Evolutionary conservation across 78 protist genomes (phyloP).

Genomic region (Dictyostelium citrinum): DNA sequence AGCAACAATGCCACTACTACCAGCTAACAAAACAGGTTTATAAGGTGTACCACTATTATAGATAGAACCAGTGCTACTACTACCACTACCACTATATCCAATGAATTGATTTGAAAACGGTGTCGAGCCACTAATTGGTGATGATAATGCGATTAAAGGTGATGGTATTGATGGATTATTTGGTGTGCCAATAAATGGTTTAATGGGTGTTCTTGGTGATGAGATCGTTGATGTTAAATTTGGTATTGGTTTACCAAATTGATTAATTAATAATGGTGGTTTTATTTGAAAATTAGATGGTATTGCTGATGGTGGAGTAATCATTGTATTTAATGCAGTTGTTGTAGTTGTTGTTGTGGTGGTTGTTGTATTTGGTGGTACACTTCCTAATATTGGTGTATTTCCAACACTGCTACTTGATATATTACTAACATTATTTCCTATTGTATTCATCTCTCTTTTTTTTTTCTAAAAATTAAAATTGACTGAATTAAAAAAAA

Average conservation of each 20-base stretch:
- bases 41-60: background rate
- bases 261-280: background rate
- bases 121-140: background rate
- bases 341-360: background rate
- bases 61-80: background rate
- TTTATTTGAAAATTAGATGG: background rate
- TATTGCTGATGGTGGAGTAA: background rate
- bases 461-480: background rate
- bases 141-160: background rate
- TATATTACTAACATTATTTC: background rate
- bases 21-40: background rate
- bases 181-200: background rate
- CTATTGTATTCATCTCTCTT: background rate
- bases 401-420: background rate
- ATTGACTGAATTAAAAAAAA: background rate
- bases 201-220: background rate
- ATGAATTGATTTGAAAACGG: background rate
- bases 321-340: background rate
- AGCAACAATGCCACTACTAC: background rate
- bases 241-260: constrained; percentile 12
- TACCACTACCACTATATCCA: background rate
- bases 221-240: background rate
- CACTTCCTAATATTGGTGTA: background rate
- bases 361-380: background rate
- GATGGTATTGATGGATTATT: background rate